A percentile compares a stretch with the other conserved stretches of the same genome.
phyloP scores from a whole-genome alignment of 2,329 filamentous ascomycete species.

The Pseudogymnoascus sp. region DNA sequence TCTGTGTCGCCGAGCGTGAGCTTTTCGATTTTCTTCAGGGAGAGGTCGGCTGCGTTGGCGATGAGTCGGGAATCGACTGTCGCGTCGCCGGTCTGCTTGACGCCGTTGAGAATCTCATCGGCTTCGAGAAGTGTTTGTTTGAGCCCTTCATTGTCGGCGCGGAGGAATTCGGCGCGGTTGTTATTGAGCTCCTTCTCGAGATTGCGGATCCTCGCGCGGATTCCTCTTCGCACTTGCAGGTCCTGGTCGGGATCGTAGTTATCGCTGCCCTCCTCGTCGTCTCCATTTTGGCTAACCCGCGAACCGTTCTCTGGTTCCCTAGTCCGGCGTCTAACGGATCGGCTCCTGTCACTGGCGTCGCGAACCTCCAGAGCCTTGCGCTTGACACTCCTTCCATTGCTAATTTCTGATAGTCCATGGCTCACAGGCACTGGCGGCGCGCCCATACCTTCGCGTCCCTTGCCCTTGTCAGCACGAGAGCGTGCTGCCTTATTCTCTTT shows the following conservation, averaged over 20 bases:
- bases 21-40: constrained; percentile 68
- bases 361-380: not conserved
- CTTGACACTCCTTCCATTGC: constrained; percentile 16
- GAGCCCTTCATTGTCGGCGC: constrained; percentile 57
- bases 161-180: constrained; percentile 63
- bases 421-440: constrained; percentile 18
- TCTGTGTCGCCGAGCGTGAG: constrained; percentile 65
- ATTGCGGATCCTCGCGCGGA: constrained; percentile 64
- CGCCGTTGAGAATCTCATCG: constrained; percentile 56
- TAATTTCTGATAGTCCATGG: not conserved
- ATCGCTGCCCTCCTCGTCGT: constrained; percentile 28
- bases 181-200: constrained; percentile 55
- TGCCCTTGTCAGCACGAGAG: constrained; percentile 35
- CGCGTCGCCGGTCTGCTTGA: constrained; percentile 85
- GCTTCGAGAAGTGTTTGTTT: constrained; percentile 58
- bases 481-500: constrained; percentile 39
- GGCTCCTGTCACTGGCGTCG: not conserved
- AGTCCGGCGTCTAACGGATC: not conserved
- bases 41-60: constrained; percentile 71
- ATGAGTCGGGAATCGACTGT: constrained; percentile 83
- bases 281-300: constrained; percentile 12
- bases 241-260: constrained; percentile 77
- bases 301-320: not conserved
- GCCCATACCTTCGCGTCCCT: constrained; percentile 32
- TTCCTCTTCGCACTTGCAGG: constrained; percentile 59